Evolutionary conservation across 2,329 filamentous ascomycete genomes (phyloP).

Genomic region (Basipetospora chlamydospora): DNA sequence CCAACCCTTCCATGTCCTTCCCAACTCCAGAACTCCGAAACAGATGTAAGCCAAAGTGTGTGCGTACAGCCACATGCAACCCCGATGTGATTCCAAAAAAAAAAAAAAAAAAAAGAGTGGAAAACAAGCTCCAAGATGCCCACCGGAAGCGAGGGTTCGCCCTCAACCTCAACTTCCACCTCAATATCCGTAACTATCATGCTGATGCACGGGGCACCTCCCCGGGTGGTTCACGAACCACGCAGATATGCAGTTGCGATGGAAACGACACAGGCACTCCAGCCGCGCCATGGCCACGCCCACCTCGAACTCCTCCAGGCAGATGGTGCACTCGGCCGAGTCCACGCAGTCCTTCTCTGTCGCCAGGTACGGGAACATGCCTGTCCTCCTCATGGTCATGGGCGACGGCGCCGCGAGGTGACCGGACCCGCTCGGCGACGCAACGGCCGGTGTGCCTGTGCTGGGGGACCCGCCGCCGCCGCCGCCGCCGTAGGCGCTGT

Average conservation of each 20-base stretch:
- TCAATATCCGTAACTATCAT: slow-evolving; percentile 42
- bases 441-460: slow-evolving; percentile 6
- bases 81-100: not conserved
- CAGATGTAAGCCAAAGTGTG: no score
- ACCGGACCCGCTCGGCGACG: slow-evolving; percentile 9
- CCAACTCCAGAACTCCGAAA: no score
- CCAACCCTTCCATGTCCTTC: no score
- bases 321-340: slow-evolving; percentile 53
- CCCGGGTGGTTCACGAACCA: slow-evolving; percentile 51
- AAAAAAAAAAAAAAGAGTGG: not conserved
- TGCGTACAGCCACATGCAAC: no score
- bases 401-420: slow-evolving; percentile 11
- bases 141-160: no score
- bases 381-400: slow-evolving; percentile 31
- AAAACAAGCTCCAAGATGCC: not conserved
- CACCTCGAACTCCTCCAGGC: slow-evolving; percentile 49
- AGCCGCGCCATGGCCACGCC: slow-evolving; percentile 49
- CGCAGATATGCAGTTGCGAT: slow-evolving; percentile 42
- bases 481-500: slow-evolving; percentile 33
- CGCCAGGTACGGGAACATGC: slow-evolving; percentile 49
- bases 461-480: slow-evolving; percentile 13
- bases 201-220: slow-evolving; percentile 51
- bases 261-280: slow-evolving; percentile 53
- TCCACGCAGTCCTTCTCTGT: slow-evolving; percentile 57
- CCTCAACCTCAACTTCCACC: no score